phyloP scores from a whole-genome alignment of 1,284 basidiomycete species.

The Austroboletus niveus region DNA sequence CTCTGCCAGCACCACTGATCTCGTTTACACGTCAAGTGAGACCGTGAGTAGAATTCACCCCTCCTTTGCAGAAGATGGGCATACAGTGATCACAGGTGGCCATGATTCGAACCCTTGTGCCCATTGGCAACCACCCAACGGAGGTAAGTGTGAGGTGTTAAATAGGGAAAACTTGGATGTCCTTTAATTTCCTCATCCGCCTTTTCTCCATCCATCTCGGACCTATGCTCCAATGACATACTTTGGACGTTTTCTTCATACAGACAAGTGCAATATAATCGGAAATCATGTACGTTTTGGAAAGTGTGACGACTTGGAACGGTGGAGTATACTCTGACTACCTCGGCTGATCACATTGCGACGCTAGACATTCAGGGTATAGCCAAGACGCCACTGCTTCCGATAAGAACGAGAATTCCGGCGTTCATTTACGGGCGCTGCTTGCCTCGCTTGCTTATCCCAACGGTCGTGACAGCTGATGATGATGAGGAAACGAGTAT shows the following conservation, averaged over 20 bases:
- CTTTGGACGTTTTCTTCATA: not conserved
- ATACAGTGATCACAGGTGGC: not conserved
- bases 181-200: not conserved
- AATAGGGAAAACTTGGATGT: not conserved
- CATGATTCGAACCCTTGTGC: not conserved
- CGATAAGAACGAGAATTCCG: not conserved
- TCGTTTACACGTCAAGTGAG: no score
- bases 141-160: no score
- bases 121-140: no score
- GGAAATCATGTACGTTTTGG: not conserved
- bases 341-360: slow-evolving; percentile 1
- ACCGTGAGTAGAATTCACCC: no score
- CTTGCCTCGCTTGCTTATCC: no score
- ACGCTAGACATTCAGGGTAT: not conserved
- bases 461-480: not conserved
- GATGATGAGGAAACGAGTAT: not conserved
- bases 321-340: not conserved
- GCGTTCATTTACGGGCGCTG: not conserved
- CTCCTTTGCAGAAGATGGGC: not conserved
- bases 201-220: not conserved
- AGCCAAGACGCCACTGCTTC: not conserved
- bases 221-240: not conserved
- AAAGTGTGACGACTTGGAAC: not conserved
- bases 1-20: no score
- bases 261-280: not conserved